Conservation (phyloP, 2,329 filamentous ascomycete genomes). For the Botryosphaeria dothidea region DNA sequence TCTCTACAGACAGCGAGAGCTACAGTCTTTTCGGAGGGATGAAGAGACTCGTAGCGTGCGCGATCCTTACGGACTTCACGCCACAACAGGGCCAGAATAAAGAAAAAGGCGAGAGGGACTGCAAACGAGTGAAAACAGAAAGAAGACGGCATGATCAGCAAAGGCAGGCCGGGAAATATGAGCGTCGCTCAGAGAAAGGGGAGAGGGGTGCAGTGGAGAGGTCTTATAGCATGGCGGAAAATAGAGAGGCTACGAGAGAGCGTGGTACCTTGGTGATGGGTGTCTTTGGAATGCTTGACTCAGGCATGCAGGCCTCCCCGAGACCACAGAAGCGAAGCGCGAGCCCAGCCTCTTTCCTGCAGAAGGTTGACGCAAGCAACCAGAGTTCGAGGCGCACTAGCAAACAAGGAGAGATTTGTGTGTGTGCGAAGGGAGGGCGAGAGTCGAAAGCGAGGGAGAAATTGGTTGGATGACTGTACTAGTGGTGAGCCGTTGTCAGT, state of each 20-base stretch:
- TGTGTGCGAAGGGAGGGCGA: not conserved
- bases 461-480: slow-evolving; percentile 13
- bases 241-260: slow-evolving; percentile 10
- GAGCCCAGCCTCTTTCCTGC: not conserved
- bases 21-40: slow-evolving; percentile 13
- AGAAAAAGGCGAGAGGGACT: slow-evolving; percentile 16
- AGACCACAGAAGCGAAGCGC: slow-evolving; percentile 1
- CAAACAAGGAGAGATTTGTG: not conserved
- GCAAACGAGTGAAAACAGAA: slow-evolving; percentile 10
- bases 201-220: not conserved
- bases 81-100: slow-evolving; percentile 13
- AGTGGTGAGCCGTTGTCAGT: not conserved
- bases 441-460: not conserved
- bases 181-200: not conserved
- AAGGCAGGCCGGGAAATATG: not conserved
- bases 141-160: slow-evolving; percentile 7
- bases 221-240: slow-evolving; percentile 3
- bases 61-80: slow-evolving; percentile 9
- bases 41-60: slow-evolving; percentile 8
- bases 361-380: not conserved
- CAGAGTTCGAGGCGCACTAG: not conserved
- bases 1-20: slow-evolving; percentile 11
- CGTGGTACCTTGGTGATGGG: slow-evolving; percentile 13
- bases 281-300: slow-evolving; percentile 16
- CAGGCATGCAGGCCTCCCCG: not conserved